phyloP scores from a whole-genome alignment of 1,284 basidiomycete genomes.

The Neonothopanus nambi region DNA sequence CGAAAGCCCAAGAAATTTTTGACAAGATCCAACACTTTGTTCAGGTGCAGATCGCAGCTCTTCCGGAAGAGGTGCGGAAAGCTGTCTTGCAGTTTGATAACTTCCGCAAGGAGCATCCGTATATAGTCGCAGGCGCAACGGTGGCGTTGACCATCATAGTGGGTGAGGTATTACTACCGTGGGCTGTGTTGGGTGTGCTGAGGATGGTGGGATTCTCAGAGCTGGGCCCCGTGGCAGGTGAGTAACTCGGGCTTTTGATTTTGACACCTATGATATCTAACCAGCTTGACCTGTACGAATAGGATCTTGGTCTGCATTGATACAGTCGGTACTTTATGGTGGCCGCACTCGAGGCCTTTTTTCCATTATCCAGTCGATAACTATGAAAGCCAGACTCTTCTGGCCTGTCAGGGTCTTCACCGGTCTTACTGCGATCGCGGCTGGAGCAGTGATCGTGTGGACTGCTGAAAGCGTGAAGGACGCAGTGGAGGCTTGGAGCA shows the following conservation, averaged over 20 bases:
- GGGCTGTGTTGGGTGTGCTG: neutral
- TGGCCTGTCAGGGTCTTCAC: conserved; percentile 7
- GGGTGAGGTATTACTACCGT: neutral
- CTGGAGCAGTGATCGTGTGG: neutral
- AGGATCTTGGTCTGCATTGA: conserved; percentile 10
- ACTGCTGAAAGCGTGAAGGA: neutral
- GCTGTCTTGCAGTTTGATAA: neutral
- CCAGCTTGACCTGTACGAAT: neutral
- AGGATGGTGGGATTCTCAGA: conserved; percentile 1
- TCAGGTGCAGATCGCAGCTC: neutral
- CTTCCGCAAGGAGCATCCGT: conserved; percentile 10
- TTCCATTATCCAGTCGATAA: conserved; percentile 7
- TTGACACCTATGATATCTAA: neutral
- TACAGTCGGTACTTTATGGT: conserved; percentile 7
- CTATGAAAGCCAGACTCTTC: conserved; percentile 9
- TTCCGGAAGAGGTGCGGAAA: neutral
- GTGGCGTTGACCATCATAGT: neutral
- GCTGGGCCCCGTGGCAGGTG: conserved; percentile 8
- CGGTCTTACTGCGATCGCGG: neutral
- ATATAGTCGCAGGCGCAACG: conserved; percentile 1
- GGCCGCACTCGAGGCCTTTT: conserved; percentile 6
- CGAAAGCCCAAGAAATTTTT: neutral
- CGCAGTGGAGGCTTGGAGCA: neutral
- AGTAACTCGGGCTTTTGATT: neutral
- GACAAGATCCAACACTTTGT: neutral